Percentiles rank a stretch among this genome's conserved stretches.
phyloP scores from a whole-genome alignment of 805 yeast species.

The Zygosaccharomyces bailii region DNA sequence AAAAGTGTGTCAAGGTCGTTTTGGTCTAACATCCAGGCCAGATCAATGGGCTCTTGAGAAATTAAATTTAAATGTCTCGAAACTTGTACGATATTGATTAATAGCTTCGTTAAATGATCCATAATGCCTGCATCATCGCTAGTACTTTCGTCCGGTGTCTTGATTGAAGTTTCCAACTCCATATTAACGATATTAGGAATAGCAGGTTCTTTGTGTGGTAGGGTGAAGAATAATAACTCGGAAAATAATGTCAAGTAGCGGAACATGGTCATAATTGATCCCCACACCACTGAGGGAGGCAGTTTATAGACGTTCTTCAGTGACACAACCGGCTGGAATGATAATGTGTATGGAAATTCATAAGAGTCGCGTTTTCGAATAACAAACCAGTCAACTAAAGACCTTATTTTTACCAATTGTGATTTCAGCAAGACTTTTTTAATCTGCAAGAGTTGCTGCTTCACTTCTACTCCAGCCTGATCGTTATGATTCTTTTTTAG shows the following conservation, averaged over 20 bases:
- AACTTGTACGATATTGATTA: slow-evolving; percentile 19
- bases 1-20: slow-evolving; percentile 31
- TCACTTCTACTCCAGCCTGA: slow-evolving; percentile 6
- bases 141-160: slow-evolving; percentile 2
- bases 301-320: slow-evolving; percentile 21
- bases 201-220: slow-evolving; percentile 16
- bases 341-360: slow-evolving; percentile 25
- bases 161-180: slow-evolving; percentile 4
- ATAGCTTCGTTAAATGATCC: slow-evolving; percentile 19
- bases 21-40: slow-evolving; percentile 22
- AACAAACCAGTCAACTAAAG: slow-evolving; percentile 23
- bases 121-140: slow-evolving; percentile 12
- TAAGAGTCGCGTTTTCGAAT: slow-evolving; percentile 23
- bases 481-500: neutral
- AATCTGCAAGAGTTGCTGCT: slow-evolving; percentile 16
- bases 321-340: slow-evolving; percentile 29
- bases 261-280: slow-evolving; percentile 24
- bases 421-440: slow-evolving; percentile 14
- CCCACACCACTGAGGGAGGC: slow-evolving; percentile 20
- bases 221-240: slow-evolving; percentile 14
- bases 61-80: slow-evolving; percentile 17
- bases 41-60: slow-evolving; percentile 20
- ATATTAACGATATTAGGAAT: slow-evolving; percentile 7
- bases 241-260: slow-evolving; percentile 20
- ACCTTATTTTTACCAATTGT: slow-evolving; percentile 13